These are phyloP conservation scores for Cryptococcus wingfieldii DNA, from an alignment of 1,284 basidiomycete species.

Conservation along the genomic window DNA sequence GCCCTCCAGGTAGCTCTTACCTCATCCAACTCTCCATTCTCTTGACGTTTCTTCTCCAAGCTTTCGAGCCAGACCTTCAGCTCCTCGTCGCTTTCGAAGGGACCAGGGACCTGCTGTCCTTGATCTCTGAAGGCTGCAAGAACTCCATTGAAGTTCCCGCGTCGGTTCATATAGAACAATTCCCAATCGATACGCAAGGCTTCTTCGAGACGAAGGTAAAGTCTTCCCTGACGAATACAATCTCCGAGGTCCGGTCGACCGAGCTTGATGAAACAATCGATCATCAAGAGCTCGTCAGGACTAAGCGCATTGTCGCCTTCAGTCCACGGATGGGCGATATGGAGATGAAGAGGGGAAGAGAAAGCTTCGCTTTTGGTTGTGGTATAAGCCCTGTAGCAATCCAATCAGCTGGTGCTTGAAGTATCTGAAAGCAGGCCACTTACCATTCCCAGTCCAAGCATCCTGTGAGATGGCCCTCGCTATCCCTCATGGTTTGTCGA, in stretches of 20 bases:
- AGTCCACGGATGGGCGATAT: neutral
- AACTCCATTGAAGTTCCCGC: neutral
- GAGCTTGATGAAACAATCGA: constrained; percentile 5
- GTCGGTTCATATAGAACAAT: too few species aligned
- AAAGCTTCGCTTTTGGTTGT: constrained; percentile 13
- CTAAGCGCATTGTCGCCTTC: neutral
- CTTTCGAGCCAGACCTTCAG: neutral
- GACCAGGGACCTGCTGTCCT: neutral
- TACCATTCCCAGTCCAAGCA: constrained; percentile 44
- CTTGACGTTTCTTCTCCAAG: neutral
- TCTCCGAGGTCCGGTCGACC: constrained; percentile 13
- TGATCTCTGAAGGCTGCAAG: neutral
- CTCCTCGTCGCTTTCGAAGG: neutral
- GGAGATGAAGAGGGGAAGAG: constrained; percentile 3
- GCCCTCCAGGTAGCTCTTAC: neutral
- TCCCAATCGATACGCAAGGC: too few species aligned
- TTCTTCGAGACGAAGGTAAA: constrained; percentile 9
- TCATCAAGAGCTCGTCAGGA: constrained; percentile 1
- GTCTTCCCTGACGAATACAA: constrained; percentile 9
- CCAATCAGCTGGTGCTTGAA: neutral
- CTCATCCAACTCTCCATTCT: neutral
- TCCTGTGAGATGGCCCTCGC: constrained; percentile 23
- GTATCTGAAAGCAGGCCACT: neutral
- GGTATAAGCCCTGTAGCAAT: constrained; percentile 4
- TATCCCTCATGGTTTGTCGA: constrained; percentile 36